phyloP scores from a whole-genome alignment of 805 yeast genomes.

The Saturnispora gosingensis region DNA sequence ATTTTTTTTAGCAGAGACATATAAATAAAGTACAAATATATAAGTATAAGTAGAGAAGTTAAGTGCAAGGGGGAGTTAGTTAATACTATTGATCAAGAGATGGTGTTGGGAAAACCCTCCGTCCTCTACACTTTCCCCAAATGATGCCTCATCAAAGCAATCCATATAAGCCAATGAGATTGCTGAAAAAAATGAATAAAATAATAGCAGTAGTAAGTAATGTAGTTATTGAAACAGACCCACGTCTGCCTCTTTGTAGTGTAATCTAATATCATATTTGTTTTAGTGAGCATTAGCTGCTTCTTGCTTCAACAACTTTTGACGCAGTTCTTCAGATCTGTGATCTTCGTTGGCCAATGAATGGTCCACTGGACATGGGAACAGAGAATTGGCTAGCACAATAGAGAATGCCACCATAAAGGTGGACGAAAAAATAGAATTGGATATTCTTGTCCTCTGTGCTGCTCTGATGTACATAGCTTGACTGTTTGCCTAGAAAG shows the following conservation, averaged over 20 bases:
- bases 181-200: not conserved
- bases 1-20: not conserved
- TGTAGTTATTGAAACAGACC: slow-evolving; percentile 5
- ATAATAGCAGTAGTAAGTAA: not conserved
- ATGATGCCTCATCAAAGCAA: not conserved
- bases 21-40: not conserved
- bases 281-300: not conserved
- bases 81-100: not conserved
- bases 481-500: not conserved
- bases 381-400: slow-evolving; percentile 27
- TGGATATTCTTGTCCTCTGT: slow-evolving; percentile 46
- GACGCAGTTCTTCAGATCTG: slow-evolving; percentile 11
- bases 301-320: not conserved
- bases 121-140: not conserved
- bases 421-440: slow-evolving; percentile 62
- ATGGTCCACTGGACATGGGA: slow-evolving; percentile 38
- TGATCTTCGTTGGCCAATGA: slow-evolving; percentile 29
- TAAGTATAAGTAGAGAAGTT: not conserved
- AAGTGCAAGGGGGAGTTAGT: not conserved
- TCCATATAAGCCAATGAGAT: not conserved
- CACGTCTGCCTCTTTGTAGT: slow-evolving; percentile 5
- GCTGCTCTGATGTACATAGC: slow-evolving; percentile 38
- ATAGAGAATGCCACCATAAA: slow-evolving; percentile 60
- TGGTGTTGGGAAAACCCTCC: not conserved
- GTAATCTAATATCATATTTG: not conserved